Evolutionary conservation across 768 basidiomycete species (phyloP).

Genomic region (Coprinellus micaceus): DNA sequence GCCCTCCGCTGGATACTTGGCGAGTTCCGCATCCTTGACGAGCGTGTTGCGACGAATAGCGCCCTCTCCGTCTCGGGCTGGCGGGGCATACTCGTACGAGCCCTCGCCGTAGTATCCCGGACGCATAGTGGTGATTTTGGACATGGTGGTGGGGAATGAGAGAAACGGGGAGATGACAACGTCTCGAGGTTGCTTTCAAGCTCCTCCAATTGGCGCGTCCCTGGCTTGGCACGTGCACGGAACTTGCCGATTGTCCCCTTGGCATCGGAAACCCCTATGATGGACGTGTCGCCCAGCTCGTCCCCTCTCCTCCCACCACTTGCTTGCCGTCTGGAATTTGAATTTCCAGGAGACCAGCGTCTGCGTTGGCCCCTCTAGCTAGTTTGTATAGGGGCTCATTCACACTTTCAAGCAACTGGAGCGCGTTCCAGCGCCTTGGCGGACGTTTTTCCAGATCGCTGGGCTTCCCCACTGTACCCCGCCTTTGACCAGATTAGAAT

Average conservation of each 20-base stretch:
- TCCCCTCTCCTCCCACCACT: too few species aligned
- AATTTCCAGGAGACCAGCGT: too few species aligned
- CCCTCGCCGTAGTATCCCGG: constrained; percentile 54
- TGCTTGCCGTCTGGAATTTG: too few species aligned
- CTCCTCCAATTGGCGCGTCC: background rate
- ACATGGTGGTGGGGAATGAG: constrained; percentile 18
- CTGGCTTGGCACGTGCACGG: constrained; percentile 4
- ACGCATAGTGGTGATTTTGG: constrained; percentile 35
- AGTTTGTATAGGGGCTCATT: too few species aligned
- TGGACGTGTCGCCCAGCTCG: too few species aligned
- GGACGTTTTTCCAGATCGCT: too few species aligned
- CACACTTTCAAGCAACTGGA: too few species aligned
- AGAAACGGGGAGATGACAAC: background rate
- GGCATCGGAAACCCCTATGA: background rate
- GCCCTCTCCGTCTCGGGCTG: constrained; percentile 45
- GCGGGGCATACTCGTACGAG: constrained; percentile 55
- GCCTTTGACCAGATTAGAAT: too few species aligned
- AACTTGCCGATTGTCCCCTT: background rate
- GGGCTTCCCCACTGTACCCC: too few species aligned
- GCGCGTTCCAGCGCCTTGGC: too few species aligned
- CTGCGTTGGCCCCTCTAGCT: too few species aligned
- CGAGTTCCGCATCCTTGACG: constrained; percentile 46
- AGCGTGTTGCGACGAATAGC: constrained; percentile 56
- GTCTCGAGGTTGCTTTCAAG: background rate
- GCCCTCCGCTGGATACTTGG: constrained; percentile 66